These are phyloP conservation scores for Acacia acuminata DNA, from an alignment of 306 rosid species.

Conservation along the genomic window DNA sequence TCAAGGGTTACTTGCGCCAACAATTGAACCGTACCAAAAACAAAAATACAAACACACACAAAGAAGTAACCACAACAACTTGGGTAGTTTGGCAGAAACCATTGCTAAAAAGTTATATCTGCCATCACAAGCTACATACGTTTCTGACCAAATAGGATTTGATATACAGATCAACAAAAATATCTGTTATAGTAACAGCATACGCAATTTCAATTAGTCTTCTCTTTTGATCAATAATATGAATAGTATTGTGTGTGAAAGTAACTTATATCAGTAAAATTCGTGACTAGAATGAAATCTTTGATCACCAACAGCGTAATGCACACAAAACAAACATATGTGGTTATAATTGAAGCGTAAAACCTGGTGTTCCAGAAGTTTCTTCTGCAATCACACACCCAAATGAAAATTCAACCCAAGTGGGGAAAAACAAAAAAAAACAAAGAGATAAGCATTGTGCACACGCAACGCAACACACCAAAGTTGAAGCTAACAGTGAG, in stretches of 20 bases:
- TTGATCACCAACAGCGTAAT: neutral
- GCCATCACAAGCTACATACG: neutral
- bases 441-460: neutral
- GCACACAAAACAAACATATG: neutral
- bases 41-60: neutral
- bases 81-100: neutral
- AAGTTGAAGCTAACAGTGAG: neutral
- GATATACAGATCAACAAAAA: neutral
- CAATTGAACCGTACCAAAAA: neutral
- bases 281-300: neutral
- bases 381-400: neutral
- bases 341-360: neutral
- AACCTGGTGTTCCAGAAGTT: neutral
- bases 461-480: conserved; percentile 11
- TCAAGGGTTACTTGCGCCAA: neutral
- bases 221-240: neutral
- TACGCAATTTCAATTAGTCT: neutral
- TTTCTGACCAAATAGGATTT: neutral
- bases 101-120: neutral
- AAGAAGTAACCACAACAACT: neutral
- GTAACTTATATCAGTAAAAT: neutral
- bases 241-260: neutral
- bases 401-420: neutral
- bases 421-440: neutral
- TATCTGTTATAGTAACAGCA: neutral